Conservation (phyloP, 2,329 filamentous ascomycete genomes). For the Xylaria sp. region DNA sequence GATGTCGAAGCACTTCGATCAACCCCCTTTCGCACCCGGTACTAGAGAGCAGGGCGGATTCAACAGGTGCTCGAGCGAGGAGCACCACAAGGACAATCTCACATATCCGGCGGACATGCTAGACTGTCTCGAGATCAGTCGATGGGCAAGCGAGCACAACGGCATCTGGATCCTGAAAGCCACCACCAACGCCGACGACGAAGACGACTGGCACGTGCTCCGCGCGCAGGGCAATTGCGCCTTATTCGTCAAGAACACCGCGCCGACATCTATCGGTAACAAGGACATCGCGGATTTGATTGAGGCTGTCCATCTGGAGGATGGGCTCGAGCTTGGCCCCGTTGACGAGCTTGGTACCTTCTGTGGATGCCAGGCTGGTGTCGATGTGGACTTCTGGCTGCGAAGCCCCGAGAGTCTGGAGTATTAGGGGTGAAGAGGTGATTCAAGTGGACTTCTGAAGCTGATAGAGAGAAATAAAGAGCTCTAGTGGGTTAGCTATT, state of each 20-base stretch:
- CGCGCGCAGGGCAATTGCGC: conserved; percentile 26
- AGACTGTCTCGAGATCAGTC: conserved; percentile 35
- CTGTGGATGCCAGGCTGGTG: conserved; percentile 22
- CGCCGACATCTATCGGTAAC: conserved; percentile 34
- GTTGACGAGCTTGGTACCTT: conserved; percentile 36
- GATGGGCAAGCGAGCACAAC: conserved; percentile 32
- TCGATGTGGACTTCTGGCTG: conserved; percentile 37
- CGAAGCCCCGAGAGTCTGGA: conserved; percentile 21
- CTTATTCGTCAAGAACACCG: conserved; percentile 33
- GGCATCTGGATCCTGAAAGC: conserved; percentile 33
- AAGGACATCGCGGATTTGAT: conserved; percentile 36
- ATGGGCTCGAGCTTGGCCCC: conserved; percentile 15
- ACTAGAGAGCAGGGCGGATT: conserved; percentile 1
- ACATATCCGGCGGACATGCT: conserved; percentile 27
- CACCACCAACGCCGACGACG: conserved; percentile 18
- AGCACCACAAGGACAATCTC: conserved; percentile 9
- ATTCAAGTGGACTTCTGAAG: not conserved
- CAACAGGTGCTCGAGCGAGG: conserved; percentile 16
- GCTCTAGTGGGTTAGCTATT: not conserved
- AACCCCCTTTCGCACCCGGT: conserved; percentile 26
- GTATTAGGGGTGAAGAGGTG: not conserved
- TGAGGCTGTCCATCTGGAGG: conserved; percentile 22
- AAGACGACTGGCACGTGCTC: conserved; percentile 36
- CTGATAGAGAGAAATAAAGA: not conserved
- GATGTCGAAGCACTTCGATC: conserved; percentile 7